A percentile compares a stretch with the other conserved stretches of the same genome.
These are phyloP conservation scores for Leptodermis oblonga DNA, from an alignment of 257 asterid genomes.

Conservation along the genomic window DNA sequence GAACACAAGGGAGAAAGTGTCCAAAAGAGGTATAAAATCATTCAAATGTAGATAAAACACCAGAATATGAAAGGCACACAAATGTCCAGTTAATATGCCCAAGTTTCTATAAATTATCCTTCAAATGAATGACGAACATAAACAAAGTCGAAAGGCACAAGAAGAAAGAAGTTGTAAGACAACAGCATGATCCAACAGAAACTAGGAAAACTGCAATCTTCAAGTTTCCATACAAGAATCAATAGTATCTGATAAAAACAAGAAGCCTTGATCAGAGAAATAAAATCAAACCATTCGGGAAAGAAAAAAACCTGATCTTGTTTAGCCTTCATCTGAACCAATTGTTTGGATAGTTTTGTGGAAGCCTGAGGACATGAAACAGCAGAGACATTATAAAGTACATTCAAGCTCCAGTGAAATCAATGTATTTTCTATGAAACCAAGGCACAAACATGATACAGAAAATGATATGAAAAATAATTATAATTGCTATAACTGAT, in stretches of 20 bases:
- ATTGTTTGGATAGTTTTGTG: conserved; percentile 68
- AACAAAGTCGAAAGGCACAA: not conserved
- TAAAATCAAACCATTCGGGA: conserved; percentile 15
- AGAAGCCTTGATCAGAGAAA: conserved; percentile 1
- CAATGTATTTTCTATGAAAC: not conserved
- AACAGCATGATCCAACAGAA: not conserved
- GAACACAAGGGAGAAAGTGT: not conserved
- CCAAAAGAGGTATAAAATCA: not conserved
- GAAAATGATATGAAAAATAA: not conserved
- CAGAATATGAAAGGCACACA: not conserved
- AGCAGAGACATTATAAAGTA: conserved; percentile 1
- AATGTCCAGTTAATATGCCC: not conserved
- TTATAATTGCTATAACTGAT: conserved; percentile 14
- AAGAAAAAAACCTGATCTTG: conserved; percentile 70
- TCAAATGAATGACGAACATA: too few relatives aligned
- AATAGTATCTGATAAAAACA: not conserved
- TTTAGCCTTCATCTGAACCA: conserved; percentile 57
- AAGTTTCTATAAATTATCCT: not conserved
- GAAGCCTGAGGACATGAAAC: conserved; percentile 50
- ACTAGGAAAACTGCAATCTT: not conserved
- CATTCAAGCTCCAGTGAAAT: not conserved
- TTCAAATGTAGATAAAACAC: not conserved
- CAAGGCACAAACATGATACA: not conserved
- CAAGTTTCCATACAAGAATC: not conserved
- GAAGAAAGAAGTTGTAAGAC: not conserved